These are phyloP conservation scores for Fraxinus excelsior DNA, from an alignment of 257 asterid genomes.

Conservation along the genomic window DNA sequence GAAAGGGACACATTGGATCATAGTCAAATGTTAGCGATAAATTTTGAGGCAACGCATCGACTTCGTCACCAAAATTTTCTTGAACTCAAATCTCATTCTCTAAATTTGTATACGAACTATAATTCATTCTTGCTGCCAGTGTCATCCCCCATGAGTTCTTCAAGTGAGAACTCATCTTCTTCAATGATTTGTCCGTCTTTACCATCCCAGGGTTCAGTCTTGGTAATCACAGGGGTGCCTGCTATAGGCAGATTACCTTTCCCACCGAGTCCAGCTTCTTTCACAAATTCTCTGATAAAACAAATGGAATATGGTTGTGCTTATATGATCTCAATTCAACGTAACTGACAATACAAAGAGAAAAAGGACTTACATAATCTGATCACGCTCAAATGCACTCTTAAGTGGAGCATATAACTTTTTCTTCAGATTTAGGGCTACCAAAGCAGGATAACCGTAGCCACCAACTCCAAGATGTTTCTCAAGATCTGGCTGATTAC, in stretches of 20 bases:
- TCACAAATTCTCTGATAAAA: conserved; percentile 70
- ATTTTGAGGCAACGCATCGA: neutral
- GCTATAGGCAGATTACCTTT: conserved; percentile 71
- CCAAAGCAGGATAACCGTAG: conserved; percentile 92
- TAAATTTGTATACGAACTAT: conserved; percentile 27
- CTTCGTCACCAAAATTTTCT: conserved; percentile 33
- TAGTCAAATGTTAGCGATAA: neutral
- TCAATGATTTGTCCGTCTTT: conserved; percentile 86
- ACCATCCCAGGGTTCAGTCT: conserved; percentile 86
- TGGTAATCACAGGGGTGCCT: conserved; percentile 54
- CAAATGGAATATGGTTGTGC: neutral
- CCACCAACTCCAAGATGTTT: conserved; percentile 91
- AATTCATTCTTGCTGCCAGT: conserved; percentile 55
- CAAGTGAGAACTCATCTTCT: conserved; percentile 95
- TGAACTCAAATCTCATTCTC: conserved; percentile 26
- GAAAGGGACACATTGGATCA: neutral
- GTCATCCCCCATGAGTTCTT: conserved; percentile 88
- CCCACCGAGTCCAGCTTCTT: conserved; percentile 87
- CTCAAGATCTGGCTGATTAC: conserved; percentile 87
- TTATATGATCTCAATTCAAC: neutral
- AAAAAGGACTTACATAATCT: conserved; percentile 53
- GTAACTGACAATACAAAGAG: neutral
- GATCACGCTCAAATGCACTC: conserved; percentile 78
- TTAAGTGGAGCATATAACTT: conserved; percentile 80
- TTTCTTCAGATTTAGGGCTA: conserved; percentile 83